A percentile compares a stretch with the other conserved stretches of the same genome.
Evolutionary conservation across 73 alveolate genomes (phyloP).

Genomic region (Urostyla sp.): DNA sequence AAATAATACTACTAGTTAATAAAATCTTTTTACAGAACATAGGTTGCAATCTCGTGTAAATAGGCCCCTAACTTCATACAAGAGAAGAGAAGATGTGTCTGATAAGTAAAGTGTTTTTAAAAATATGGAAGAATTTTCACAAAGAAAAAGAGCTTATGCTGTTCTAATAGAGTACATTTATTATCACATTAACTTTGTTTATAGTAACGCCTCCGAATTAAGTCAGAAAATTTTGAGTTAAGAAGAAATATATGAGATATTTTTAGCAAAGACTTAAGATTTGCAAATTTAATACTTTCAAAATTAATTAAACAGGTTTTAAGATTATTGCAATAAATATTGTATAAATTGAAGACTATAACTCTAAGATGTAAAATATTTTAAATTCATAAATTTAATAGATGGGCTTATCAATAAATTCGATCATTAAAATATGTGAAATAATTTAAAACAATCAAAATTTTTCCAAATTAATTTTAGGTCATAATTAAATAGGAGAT

Average conservation of each 20-base stretch:
- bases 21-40: no score
- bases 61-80: no score
- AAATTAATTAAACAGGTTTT: constrained; percentile 40
- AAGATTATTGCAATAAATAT: constrained; percentile 37
- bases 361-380: constrained; percentile 28
- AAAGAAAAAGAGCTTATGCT: constrained; percentile 35
- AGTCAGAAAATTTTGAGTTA: constrained; percentile 15
- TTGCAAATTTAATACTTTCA: constrained; percentile 20
- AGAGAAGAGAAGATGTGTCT: no score
- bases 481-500: constrained; percentile 46
- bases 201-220: constrained; percentile 10
- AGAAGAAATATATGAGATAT: background rate
- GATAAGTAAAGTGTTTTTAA: no score
- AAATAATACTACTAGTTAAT: no score
- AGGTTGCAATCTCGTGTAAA: no score
- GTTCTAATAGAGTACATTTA: constrained; percentile 32
- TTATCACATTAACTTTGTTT: background rate
- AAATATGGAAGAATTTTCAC: no score
- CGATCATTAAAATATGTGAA: background rate
- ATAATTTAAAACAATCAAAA: constrained; percentile 6
- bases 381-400: background rate
- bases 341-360: constrained; percentile 34
- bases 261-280: constrained; percentile 18
- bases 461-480: background rate
- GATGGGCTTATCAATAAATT: constrained; percentile 30